A percentile compares a stretch with the other conserved stretches of the same genome.
These are phyloP conservation scores for Cladophialophora immunda DNA, from an alignment of 2,329 filamentous ascomycete species.

Conservation along the genomic window DNA sequence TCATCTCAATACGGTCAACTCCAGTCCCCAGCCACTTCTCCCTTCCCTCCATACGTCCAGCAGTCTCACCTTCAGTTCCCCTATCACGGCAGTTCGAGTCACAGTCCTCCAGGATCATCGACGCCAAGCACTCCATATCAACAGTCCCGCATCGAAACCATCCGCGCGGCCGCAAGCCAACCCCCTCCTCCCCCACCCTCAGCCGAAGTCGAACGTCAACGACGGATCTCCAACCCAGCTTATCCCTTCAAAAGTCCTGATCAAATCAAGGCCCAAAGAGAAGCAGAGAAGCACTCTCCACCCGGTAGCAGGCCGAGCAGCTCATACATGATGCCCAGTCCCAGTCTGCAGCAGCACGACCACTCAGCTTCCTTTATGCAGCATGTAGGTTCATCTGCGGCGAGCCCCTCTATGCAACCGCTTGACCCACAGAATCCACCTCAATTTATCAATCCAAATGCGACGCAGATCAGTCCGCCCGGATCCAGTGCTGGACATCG, in stretches of 20 bases:
- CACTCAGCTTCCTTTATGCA: conserved; percentile 11
- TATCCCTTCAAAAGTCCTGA: conserved; percentile 42
- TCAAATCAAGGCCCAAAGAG: conserved; percentile 42
- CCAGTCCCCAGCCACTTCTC: conserved; percentile 16
- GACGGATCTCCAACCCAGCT: conserved; percentile 41
- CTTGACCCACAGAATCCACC: conserved; percentile 39
- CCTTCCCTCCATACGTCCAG: conserved; percentile 34
- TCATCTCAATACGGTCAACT: conserved; percentile 24
- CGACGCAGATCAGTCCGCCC: conserved; percentile 40
- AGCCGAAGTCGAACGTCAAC: conserved; percentile 39
- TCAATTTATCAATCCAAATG: conserved; percentile 42
- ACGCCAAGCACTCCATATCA: conserved; percentile 25
- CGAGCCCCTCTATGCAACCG: conserved; percentile 25
- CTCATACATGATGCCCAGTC: conserved; percentile 40
- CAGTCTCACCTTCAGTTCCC: conserved; percentile 35
- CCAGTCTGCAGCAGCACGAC: conserved; percentile 35
- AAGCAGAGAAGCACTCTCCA: conserved; percentile 39
- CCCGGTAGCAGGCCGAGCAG: conserved; percentile 39
- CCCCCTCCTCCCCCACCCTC: conserved; percentile 40
- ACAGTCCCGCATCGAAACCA: conserved; percentile 34
- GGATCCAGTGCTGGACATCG: conserved; percentile 36
- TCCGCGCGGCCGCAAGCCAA: conserved; percentile 36
- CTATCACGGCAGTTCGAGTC: conserved; percentile 21
- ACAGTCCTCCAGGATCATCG: conserved; percentile 5
- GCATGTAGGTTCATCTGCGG: conserved; percentile 26